Conservation (phyloP, 345 rosid species). For the Theobroma cacao region DNA sequence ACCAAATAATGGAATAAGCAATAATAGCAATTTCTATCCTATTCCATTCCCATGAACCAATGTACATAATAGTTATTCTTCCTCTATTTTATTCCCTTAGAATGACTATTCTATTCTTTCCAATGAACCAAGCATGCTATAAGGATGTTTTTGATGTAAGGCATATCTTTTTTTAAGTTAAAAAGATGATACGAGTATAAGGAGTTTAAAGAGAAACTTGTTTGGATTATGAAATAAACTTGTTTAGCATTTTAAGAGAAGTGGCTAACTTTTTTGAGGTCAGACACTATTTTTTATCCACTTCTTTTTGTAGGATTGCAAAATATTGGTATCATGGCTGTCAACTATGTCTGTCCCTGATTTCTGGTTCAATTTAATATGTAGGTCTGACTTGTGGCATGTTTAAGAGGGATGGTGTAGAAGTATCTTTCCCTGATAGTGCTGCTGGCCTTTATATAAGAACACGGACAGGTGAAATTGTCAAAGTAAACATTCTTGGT, state of each 20-base stretch:
- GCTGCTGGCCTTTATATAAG: constrained; percentile 86
- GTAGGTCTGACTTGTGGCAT: constrained; percentile 93
- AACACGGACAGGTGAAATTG: constrained; percentile 74
- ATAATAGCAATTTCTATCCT: too few species aligned
- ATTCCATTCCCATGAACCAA: too few species aligned
- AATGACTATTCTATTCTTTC: too few species aligned
- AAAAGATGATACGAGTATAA: background rate
- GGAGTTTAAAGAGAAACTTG: constrained; percentile 1
- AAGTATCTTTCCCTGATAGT: constrained; percentile 77
- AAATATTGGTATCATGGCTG: background rate
- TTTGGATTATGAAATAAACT: background rate
- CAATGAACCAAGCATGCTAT: too few species aligned
- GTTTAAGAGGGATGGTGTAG: constrained; percentile 66
- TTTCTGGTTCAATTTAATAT: constrained; percentile 30
- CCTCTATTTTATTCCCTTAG: too few species aligned
- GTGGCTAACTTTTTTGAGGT: background rate
- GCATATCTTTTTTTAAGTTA: background rate
- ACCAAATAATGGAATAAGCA: too few species aligned
- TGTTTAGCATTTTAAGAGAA: background rate
- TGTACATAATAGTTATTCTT: too few species aligned
- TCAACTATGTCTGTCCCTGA: constrained; percentile 14
- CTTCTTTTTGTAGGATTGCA: background rate
- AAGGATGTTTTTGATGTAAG: background rate
- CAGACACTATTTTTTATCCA: background rate
- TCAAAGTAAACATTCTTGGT: constrained; percentile 56